Evolutionary conservation across 176 grass and related monocot species (phyloP), one percentile per base, ranked within the genome.

Genomic region (Luzula sylvatica): DNA sequence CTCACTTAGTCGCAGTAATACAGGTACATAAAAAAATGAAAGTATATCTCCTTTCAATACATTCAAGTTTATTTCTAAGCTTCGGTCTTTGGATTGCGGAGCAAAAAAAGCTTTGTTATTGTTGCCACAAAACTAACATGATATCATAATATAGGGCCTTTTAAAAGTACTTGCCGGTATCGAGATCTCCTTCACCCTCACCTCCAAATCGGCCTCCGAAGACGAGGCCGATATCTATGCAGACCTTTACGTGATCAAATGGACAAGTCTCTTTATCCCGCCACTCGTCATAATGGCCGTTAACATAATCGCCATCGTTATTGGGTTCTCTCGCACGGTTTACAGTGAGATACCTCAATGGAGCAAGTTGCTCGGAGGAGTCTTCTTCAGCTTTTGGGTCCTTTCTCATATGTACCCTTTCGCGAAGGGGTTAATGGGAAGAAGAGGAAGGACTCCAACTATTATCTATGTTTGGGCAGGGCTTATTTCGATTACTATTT

Each of bases 131-230:
- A 60, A 1, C 55, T 48, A 63, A 63, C 24, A 63, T 29, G 23
- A 48, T 26, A 16, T 30, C 11, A 48, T 2, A 63, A 63, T 35
- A 35, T 35, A 71, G 69, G 69, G 61, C 4, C 71, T 75, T 23
- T 52, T 75, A 21, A 75, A 75, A 55, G 71, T 75, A 4, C 0
- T 75, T 8, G 71, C 71, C 13, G 71, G 71, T 1, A 75, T 75
- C 24, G 71, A 75, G 60, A 75, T 75, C 41, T 75, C 71, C 12
- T 75, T 75, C 61, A 75, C 71, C 1, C 61, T 75, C 24, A 75
- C 71, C 4, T 66, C 71, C 26, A 75, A 75, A 39, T 66, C 71
- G 2, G 22, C 61, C 1, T 17, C 38, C 17, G 71, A 75, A 11
- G 71, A 75, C 8, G 61, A 67, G 50, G 52, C 65, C 1, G 71